phyloP scores from a whole-genome alignment of 1,139 yeast species.

The Scheffersomyces illinoinensis region DNA sequence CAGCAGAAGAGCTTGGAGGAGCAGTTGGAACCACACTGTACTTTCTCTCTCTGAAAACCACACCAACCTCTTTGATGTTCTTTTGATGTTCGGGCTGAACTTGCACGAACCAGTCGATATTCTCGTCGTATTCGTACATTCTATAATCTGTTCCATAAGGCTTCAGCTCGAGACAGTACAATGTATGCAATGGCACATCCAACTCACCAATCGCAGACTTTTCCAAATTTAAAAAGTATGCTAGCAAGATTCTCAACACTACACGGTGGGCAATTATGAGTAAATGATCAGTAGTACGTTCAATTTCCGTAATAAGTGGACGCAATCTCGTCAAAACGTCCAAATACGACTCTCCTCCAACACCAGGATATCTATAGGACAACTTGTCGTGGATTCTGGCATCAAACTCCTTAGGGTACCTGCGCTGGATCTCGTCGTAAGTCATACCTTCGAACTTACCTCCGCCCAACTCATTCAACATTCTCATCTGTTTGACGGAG shows the following conservation, averaged over 20 bases:
- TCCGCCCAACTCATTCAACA: constrained; percentile 91
- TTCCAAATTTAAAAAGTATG: constrained; percentile 85
- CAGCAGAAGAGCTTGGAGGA: constrained; percentile 40
- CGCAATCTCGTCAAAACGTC: constrained; percentile 90
- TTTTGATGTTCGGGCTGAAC: constrained; percentile 67
- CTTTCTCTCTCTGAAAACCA: constrained; percentile 63
- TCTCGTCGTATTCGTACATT: constrained; percentile 82
- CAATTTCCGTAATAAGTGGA: constrained; percentile 90
- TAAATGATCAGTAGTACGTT: constrained; percentile 86
- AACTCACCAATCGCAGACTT: constrained; percentile 83
- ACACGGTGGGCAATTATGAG: constrained; percentile 86
- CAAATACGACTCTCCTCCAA: constrained; percentile 94
- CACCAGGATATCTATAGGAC: constrained; percentile 88
- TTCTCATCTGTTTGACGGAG: constrained; percentile 85
- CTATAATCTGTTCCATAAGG: constrained; percentile 96
- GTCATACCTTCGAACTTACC: constrained; percentile 80
- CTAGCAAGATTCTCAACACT: constrained; percentile 81
- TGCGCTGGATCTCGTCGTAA: constrained; percentile 59
- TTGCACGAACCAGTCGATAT: constrained; percentile 72
- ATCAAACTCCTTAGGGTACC: constrained; percentile 75
- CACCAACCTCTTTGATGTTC: constrained; percentile 65
- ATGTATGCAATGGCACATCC: constrained; percentile 90
- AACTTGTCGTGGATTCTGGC: constrained; percentile 76
- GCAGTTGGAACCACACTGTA: constrained; percentile 77
- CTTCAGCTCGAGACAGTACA: constrained; percentile 85